Percentiles rank a stretch among this genome's conserved stretches.
Conservation (phyloP, 2,329 filamentous ascomycete species). For the Colletotrichum caudatum region DNA sequence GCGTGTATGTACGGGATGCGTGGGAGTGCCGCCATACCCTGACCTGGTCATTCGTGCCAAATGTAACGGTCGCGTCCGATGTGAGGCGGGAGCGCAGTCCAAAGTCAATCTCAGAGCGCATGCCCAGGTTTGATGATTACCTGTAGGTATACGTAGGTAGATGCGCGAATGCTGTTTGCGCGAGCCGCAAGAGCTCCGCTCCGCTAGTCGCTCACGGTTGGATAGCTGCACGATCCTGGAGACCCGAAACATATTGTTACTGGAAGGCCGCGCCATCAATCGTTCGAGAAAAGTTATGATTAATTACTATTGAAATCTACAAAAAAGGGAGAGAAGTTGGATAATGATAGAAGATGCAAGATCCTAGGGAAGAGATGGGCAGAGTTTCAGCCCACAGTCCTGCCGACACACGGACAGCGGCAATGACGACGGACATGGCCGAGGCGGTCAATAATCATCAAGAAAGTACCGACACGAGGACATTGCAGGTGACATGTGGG, state of each 20-base stretch:
- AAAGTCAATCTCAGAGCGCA: conserved; percentile 1
- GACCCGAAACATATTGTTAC: background rate
- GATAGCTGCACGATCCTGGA: background rate
- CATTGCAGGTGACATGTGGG: conserved; percentile 21
- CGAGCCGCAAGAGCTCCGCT: background rate
- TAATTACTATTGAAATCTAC: background rate
- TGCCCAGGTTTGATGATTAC: background rate
- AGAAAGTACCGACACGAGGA: background rate
- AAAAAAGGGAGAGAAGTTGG: background rate
- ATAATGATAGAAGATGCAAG: background rate
- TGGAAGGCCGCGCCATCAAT: background rate
- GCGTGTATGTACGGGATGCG: background rate
- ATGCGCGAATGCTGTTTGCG: conserved; percentile 3
- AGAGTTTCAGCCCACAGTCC: background rate
- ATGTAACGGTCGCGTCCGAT: conserved; percentile 16
- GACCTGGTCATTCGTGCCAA: conserved; percentile 19
- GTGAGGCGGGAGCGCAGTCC: background rate
- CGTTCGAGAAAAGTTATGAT: background rate
- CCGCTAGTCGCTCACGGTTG: background rate
- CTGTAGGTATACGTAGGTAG: background rate
- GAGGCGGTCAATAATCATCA: conserved; percentile 22
- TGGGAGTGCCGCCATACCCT: conserved; percentile 2
- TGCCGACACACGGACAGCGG: conserved; percentile 2
- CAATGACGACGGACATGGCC: conserved; percentile 14
- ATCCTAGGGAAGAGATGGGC: background rate